Conservation (phyloP, 2,329 filamentous ascomycete species). For the Colletotrichum sp. region DNA sequence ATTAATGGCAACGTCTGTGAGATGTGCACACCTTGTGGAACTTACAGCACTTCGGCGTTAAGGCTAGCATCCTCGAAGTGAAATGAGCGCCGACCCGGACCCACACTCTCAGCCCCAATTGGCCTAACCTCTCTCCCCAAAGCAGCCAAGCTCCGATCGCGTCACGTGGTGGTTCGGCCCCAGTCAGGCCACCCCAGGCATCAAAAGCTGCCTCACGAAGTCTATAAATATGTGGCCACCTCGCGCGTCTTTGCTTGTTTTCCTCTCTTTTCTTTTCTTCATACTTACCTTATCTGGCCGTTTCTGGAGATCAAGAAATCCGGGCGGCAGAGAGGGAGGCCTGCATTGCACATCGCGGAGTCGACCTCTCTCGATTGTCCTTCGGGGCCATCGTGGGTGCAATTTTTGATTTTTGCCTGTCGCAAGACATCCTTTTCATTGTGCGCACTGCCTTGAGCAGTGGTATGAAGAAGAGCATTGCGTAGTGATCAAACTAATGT, state of each 20-base stretch:
- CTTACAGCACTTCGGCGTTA: background rate
- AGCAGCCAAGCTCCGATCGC: background rate
- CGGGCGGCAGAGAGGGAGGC: slow-evolving; percentile 44
- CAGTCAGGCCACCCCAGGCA: background rate
- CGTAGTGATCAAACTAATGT: too few relatives aligned
- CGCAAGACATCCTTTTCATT: slow-evolving; percentile 44
- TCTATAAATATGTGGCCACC: background rate
- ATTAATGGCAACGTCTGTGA: too few relatives aligned
- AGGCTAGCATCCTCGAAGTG: background rate
- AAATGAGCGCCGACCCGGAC: background rate
- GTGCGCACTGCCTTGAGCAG: slow-evolving; percentile 37
- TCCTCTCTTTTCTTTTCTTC: slow-evolving; percentile 30
- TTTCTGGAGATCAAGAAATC: slow-evolving; percentile 48
- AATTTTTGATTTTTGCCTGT: slow-evolving; percentile 27
- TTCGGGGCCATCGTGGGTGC: slow-evolving; percentile 23
- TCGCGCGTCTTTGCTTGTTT: slow-evolving; percentile 19
- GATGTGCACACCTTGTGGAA: background rate
- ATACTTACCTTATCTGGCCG: slow-evolving; percentile 57
- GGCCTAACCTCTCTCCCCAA: background rate
- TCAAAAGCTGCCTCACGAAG: background rate
- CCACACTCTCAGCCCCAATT: background rate
- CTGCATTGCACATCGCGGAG: slow-evolving; percentile 55
- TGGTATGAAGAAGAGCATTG: slow-evolving; percentile 45
- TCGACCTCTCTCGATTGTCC: slow-evolving; percentile 22
- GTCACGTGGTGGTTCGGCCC: background rate